Evolutionary conservation across 176 grass and related monocot genomes (phyloP).

Genomic region (Eleusine indica): DNA sequence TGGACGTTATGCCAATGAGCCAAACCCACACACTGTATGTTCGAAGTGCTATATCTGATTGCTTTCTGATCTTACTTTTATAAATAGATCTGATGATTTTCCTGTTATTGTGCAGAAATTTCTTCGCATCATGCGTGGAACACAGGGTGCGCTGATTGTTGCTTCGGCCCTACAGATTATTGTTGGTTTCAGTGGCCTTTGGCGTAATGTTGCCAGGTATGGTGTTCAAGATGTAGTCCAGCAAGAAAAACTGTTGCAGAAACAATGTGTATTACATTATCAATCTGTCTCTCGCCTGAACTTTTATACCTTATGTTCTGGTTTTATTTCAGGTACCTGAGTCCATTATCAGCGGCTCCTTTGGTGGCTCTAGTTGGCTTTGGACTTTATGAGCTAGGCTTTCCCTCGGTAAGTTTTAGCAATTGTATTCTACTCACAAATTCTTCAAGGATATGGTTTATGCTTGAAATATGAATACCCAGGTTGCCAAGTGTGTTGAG

Average conservation of each 20-base stretch:
- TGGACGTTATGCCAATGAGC: conserved; percentile 78
- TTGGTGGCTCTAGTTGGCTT: conserved; percentile 78
- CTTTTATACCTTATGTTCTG: conserved; percentile 22
- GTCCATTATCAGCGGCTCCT: conserved; percentile 88
- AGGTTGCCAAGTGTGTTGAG: conserved; percentile 98
- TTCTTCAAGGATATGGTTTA: conserved; percentile 25
- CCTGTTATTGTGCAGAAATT: conserved; percentile 70
- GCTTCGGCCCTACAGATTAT: conserved; percentile 96
- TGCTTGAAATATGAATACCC: conserved; percentile 36
- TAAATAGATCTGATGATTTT: conserved; percentile 40
- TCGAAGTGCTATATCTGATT: neutral
- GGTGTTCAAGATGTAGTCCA: neutral
- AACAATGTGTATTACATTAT: neutral
- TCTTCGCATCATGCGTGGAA: conserved; percentile 90
- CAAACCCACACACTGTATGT: conserved; percentile 74
- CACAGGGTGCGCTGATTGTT: conserved; percentile 95
- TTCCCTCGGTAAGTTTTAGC: conserved; percentile 75
- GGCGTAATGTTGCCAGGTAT: conserved; percentile 94
- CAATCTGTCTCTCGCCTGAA: neutral
- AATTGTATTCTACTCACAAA: conserved; percentile 20
- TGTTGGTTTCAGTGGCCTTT: conserved; percentile 97
- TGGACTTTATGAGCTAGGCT: conserved; percentile 96
- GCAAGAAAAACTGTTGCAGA: conserved; percentile 19
- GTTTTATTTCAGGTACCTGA: conserved; percentile 75
- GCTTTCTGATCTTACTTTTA: conserved; percentile 29